A percentile compares a stretch with the other conserved stretches of the same genome.
Conservation (phyloP, 2,329 filamentous ascomycete species). For the Calonectria hongkongensis region DNA sequence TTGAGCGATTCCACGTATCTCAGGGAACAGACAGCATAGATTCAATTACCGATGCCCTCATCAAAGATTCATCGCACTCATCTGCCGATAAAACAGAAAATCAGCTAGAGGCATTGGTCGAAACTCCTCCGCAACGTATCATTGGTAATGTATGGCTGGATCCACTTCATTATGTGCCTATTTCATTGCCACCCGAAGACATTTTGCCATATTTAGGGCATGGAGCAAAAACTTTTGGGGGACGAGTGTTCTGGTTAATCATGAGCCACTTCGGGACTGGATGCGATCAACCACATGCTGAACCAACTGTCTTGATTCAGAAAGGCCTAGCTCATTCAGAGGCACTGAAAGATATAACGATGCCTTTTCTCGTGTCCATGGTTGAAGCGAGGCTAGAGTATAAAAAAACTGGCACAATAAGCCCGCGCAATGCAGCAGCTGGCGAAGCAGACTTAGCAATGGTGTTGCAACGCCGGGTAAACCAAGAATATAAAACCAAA, state of each 20-base stretch:
- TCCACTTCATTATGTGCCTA: constrained; percentile 39
- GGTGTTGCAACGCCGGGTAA: constrained; percentile 31
- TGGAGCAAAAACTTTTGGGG: constrained; percentile 38
- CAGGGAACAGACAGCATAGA: neutral
- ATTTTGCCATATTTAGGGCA: constrained; percentile 43
- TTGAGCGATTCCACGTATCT: fast-evolving
- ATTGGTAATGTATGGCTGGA: constrained; percentile 38
- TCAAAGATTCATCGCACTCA: neutral
- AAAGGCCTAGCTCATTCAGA: constrained; percentile 37
- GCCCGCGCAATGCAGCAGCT: constrained; percentile 31
- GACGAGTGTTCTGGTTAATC: constrained; percentile 44
- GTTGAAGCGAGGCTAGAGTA: constrained; percentile 44
- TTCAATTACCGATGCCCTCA: neutral
- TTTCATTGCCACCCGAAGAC: constrained; percentile 42
- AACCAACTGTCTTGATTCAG: constrained; percentile 24
- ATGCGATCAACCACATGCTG: constrained; percentile 9
- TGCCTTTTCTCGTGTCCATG: constrained; percentile 40
- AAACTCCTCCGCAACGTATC: neutral
- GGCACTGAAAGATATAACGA: constrained; percentile 26
- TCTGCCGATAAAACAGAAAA: neutral
- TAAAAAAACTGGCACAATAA: constrained; percentile 37
- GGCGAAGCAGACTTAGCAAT: constrained; percentile 40
- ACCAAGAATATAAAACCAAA: constrained; percentile 36
- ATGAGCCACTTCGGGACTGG: constrained; percentile 38
- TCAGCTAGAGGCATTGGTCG: neutral